These are phyloP conservation scores for Eutrema japonicum DNA, from an alignment of 345 rosid species.

Conservation along the genomic window DNA sequence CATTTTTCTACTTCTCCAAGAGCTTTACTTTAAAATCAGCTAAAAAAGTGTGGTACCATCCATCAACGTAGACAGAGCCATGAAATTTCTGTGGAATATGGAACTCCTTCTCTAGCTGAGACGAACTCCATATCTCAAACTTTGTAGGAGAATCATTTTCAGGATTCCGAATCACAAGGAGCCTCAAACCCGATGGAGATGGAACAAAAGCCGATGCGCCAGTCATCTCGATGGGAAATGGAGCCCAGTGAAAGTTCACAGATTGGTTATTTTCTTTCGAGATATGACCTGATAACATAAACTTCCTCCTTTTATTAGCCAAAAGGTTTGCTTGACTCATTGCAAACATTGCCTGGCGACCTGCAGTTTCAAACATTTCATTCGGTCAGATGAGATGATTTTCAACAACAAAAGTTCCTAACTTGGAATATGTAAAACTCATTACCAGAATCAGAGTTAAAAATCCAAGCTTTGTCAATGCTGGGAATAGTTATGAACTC, in stretches of 20 bases:
- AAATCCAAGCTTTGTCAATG: conserved; percentile 86
- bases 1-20: conserved; percentile 16
- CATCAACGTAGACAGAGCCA: conserved; percentile 79
- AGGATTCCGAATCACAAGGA: conserved; percentile 75
- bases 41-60: conserved; percentile 57
- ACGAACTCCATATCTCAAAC: conserved; percentile 84
- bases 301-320: conserved; percentile 77
- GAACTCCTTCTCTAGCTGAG: conserved; percentile 81
- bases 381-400: not conserved
- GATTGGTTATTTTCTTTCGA: conserved; percentile 49
- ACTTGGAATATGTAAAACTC: not conserved
- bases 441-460: conserved; percentile 60
- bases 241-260: conserved; percentile 67
- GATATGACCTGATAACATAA: conserved; percentile 59
- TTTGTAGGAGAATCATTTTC: conserved; percentile 79
- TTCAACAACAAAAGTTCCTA: not conserved
- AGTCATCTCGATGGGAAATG: conserved; percentile 85
- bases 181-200: conserved; percentile 84
- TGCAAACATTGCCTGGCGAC: conserved; percentile 70
- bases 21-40: not conserved
- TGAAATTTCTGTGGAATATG: conserved; percentile 76
- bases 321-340: conserved; percentile 80
- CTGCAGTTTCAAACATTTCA: conserved; percentile 38
- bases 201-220: conserved; percentile 71
- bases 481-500: conserved; percentile 65